A percentile compares a stretch with the other conserved stretches of the same genome.
Conservation (phyloP, 257 asterid genomes). For the Buddleja alternifolia region DNA sequence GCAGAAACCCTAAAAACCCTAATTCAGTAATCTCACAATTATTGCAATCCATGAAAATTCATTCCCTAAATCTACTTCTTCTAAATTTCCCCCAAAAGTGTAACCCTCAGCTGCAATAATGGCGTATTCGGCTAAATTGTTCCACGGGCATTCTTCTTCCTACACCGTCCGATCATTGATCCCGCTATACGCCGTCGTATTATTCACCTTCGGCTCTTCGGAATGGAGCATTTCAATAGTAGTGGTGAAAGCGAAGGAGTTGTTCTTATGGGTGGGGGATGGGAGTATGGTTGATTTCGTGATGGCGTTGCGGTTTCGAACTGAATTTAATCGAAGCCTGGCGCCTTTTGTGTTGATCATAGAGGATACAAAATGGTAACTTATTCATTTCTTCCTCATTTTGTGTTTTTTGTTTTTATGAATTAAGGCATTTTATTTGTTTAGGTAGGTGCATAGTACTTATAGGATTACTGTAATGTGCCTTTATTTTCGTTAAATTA, state of each 20-base stretch:
- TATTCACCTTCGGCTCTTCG: not conserved
- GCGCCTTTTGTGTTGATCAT: not conserved
- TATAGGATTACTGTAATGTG: not conserved
- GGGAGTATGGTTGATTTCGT: not conserved
- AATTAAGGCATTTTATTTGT: conserved; percentile 7
- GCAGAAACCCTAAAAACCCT: not conserved
- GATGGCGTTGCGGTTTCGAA: not conserved
- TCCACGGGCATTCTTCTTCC: not conserved
- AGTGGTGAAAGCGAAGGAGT: not conserved
- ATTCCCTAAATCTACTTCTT: not conserved
- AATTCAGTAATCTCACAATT: not conserved
- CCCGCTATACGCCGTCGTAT: not conserved
- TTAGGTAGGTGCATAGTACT: conserved; percentile 11
- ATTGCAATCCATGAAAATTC: not conserved
- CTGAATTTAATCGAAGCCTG: not conserved
- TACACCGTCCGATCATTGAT: not conserved
- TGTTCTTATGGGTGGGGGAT: not conserved
- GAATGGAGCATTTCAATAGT: not conserved
- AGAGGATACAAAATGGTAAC: conserved; percentile 4
- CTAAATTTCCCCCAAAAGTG: not conserved
- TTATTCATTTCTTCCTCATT: not conserved
- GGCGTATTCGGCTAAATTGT: not conserved
- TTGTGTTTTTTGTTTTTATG: not conserved
- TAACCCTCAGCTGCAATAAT: not conserved
- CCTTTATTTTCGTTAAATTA: not conserved